Percentiles rank a stretch among this genome's conserved stretches.
phyloP scores from a whole-genome alignment of 805 yeast genomes.

The Schwanniomyces sp. region DNA sequence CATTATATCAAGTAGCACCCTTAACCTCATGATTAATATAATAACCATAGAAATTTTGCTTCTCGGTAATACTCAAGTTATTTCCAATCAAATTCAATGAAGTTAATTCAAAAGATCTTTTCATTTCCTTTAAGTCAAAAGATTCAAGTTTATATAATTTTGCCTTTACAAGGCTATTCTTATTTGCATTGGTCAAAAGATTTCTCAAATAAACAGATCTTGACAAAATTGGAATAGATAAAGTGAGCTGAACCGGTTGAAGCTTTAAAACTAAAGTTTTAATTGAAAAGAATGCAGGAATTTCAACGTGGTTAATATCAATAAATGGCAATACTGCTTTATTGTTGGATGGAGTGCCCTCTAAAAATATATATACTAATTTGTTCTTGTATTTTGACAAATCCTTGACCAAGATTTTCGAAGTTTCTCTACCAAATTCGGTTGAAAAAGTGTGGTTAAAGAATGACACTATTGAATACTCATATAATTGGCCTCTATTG shows the following conservation, averaged over 20 bases:
- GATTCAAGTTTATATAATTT: slow-evolving; percentile 25
- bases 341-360: slow-evolving; percentile 87
- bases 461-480: slow-evolving; percentile 25
- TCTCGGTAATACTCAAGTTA: slow-evolving; percentile 28
- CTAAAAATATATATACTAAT: slow-evolving; percentile 59
- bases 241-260: slow-evolving; percentile 33
- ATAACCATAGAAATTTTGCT: slow-evolving; percentile 26
- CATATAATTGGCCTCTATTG: slow-evolving; percentile 26
- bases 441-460: slow-evolving; percentile 20
- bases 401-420: slow-evolving; percentile 14
- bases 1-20: neutral
- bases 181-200: slow-evolving; percentile 20
- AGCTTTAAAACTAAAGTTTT: slow-evolving; percentile 40
- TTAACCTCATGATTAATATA: slow-evolving; percentile 12
- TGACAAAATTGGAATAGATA: slow-evolving; percentile 34
- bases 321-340: slow-evolving; percentile 66
- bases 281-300: slow-evolving; percentile 15
- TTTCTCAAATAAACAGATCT: slow-evolving; percentile 19
- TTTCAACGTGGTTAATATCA: slow-evolving; percentile 7
- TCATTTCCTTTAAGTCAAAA: slow-evolving; percentile 14
- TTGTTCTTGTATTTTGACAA: slow-evolving; percentile 33
- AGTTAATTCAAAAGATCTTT: slow-evolving; percentile 30
- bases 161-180: slow-evolving; percentile 18
- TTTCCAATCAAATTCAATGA: slow-evolving; percentile 28
- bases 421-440: slow-evolving; percentile 4